A percentile compares a stretch with the other conserved stretches of the same genome.
Evolutionary conservation across 2,329 filamentous ascomycete genomes (phyloP).

Genomic region (Neurospora sp.): DNA sequence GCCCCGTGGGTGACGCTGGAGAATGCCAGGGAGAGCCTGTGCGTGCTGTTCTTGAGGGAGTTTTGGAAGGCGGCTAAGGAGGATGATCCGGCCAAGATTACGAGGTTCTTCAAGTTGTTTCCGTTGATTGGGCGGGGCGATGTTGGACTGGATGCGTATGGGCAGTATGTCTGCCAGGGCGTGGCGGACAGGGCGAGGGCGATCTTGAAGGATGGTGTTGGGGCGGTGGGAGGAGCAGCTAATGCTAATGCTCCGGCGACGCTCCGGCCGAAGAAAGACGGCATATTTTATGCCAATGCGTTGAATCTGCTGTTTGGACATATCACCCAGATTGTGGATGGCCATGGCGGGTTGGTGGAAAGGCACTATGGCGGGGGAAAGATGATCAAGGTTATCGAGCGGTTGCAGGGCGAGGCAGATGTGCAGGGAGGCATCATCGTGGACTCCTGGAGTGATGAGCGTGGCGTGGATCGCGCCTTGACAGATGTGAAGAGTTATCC

Average conservation of each 20-base stretch:
- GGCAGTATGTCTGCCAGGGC: conserved; percentile 89
- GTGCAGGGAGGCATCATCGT: conserved; percentile 92
- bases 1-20: conserved; percentile 79
- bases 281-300: conserved; percentile 84
- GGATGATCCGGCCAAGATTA: conserved; percentile 80
- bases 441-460: conserved; percentile 91
- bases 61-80: conserved; percentile 87
- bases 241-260: conserved; percentile 23
- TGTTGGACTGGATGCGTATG: conserved; percentile 88
- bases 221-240: conserved; percentile 28
- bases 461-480: conserved; percentile 71
- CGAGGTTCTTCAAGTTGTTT: conserved; percentile 96
- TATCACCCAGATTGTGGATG: conserved; percentile 91
- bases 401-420: conserved; percentile 87
- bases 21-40: conserved; percentile 78
- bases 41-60: conserved; percentile 81
- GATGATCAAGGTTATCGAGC: conserved; percentile 90
- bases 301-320: conserved; percentile 93
- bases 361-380: conserved; percentile 85
- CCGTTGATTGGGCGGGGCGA: conserved; percentile 84
- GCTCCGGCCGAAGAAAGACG: conserved; percentile 45
- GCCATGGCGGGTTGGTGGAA: conserved; percentile 83
- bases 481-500: conserved; percentile 97
- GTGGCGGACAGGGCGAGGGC: conserved; percentile 75
- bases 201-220: conserved; percentile 62